These are phyloP conservation scores for Blepharisma undulans DNA, from an alignment of 169 alveolate genomes.

Conservation along the genomic window DNA sequence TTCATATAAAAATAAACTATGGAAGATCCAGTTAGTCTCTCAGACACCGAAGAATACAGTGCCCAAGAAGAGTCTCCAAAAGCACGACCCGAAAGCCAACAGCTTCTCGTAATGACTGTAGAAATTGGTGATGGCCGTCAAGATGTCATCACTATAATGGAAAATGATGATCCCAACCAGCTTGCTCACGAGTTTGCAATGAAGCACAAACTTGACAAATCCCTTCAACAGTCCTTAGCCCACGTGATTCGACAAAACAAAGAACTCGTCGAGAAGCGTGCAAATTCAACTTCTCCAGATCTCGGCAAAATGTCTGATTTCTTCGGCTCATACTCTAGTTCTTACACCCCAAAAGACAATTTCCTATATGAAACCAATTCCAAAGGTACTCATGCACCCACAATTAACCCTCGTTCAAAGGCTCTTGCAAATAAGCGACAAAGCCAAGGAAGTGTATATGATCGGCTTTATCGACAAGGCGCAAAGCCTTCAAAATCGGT, in stretches of 20 bases:
- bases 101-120: slow-evolving; percentile 56
- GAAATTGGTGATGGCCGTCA: slow-evolving; percentile 76
- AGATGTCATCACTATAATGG: slow-evolving; percentile 57
- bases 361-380: background rate
- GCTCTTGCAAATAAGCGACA: background rate
- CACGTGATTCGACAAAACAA: background rate
- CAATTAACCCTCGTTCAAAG: background rate
- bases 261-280: slow-evolving; percentile 2
- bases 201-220: slow-evolving; percentile 25
- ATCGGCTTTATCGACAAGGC: background rate
- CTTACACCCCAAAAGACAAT: background rate
- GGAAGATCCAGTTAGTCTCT: slow-evolving; percentile 34
- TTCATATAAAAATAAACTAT: background rate
- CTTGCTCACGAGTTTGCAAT: slow-evolving; percentile 66
- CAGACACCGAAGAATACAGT: slow-evolving; percentile 29
- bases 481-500: background rate
- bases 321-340: background rate
- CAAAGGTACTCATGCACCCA: background rate
- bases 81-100: background rate
- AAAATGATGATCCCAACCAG: slow-evolving; percentile 63
- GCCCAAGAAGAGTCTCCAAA: background rate
- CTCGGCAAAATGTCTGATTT: background rate
- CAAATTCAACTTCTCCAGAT: background rate
- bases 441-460: slow-evolving; percentile 13
- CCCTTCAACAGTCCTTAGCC: background rate